phyloP scores from a whole-genome alignment of 208 protist genomes.

The Wallacemonas sp. region DNA sequence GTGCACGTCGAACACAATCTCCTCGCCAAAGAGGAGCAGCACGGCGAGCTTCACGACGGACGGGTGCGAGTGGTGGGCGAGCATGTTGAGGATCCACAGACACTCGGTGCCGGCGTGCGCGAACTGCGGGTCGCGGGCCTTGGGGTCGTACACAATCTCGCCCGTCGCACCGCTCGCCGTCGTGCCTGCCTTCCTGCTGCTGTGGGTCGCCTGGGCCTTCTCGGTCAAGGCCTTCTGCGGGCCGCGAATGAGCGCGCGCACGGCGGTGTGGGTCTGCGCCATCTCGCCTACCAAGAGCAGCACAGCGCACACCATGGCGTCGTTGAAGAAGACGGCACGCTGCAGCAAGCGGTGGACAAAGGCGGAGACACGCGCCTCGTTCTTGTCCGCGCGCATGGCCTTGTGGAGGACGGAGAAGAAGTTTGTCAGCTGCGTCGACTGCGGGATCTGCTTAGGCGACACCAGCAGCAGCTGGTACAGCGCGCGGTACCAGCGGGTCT shows the following conservation, averaged over 20 bases:
- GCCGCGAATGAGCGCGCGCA: slow-evolving; percentile 47
- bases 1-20: slow-evolving; percentile 88
- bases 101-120: slow-evolving; percentile 69
- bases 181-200: not conserved
- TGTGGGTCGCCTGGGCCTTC: not conserved
- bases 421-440: slow-evolving; percentile 85
- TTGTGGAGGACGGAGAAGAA: slow-evolving; percentile 93
- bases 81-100: slow-evolving; percentile 79
- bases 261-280: slow-evolving; percentile 53
- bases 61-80: slow-evolving; percentile 87
- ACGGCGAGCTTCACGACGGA: slow-evolving; percentile 89
- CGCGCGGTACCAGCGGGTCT: slow-evolving; percentile 89
- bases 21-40: slow-evolving; percentile 83
- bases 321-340: slow-evolving; percentile 80
- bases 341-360: slow-evolving; percentile 93
- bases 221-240: not conserved
- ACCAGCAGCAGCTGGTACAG: slow-evolving; percentile 88
- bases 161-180: not conserved
- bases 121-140: slow-evolving; percentile 87
- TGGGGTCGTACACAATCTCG: slow-evolving; percentile 70
- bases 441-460: slow-evolving; percentile 89
- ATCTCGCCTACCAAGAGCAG: slow-evolving; percentile 89
- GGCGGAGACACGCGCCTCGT: slow-evolving; percentile 81
- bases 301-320: slow-evolving; percentile 88
- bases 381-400: slow-evolving; percentile 80